Evolutionary conservation across 2,329 filamentous ascomycete genomes (phyloP).

Genomic region (Epichloe bromicola): DNA sequence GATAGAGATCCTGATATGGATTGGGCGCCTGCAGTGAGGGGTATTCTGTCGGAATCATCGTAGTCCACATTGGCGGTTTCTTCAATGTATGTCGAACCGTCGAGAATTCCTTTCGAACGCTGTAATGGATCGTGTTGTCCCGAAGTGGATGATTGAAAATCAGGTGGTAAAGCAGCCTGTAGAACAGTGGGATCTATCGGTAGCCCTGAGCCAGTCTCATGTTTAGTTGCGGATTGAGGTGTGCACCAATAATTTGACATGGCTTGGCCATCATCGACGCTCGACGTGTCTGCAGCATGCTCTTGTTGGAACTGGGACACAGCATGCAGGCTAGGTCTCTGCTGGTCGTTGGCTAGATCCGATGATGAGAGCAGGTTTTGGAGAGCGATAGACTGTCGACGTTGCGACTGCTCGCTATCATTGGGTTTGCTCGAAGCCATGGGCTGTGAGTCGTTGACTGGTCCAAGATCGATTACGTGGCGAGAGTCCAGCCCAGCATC

Average conservation of each 20-base stretch:
- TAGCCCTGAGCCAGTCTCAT: conserved; percentile 27
- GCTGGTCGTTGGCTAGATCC: neutral
- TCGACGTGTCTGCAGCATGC: conserved; percentile 2
- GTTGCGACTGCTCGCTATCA: conserved; percentile 14
- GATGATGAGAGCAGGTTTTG: conserved; percentile 38
- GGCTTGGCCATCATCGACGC: conserved; percentile 19
- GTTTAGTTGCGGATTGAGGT: conserved; percentile 26
- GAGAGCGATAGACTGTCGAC: conserved; percentile 51
- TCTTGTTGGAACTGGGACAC: neutral
- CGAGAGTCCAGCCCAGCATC: conserved; percentile 1
- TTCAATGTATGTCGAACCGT: conserved; percentile 19
- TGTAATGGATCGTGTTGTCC: conserved; percentile 15
- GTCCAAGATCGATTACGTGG: neutral
- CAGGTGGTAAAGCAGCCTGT: conserved; percentile 42
- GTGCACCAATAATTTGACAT: conserved; percentile 42
- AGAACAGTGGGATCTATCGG: conserved; percentile 40
- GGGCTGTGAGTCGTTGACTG: neutral
- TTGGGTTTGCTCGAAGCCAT: conserved; percentile 19
- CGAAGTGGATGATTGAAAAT: conserved; percentile 24
- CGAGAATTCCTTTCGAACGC: conserved; percentile 18
- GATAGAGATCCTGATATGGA: conserved; percentile 39
- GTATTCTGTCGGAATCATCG: conserved; percentile 45
- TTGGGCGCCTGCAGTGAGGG: conserved; percentile 41
- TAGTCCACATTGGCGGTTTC: conserved; percentile 21
- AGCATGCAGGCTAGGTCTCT: neutral